Base-by-base conservation (phyloP, 2,329 filamentous ascomycete genomes). In the Colletotrichum lindemuthianum region DNA sequence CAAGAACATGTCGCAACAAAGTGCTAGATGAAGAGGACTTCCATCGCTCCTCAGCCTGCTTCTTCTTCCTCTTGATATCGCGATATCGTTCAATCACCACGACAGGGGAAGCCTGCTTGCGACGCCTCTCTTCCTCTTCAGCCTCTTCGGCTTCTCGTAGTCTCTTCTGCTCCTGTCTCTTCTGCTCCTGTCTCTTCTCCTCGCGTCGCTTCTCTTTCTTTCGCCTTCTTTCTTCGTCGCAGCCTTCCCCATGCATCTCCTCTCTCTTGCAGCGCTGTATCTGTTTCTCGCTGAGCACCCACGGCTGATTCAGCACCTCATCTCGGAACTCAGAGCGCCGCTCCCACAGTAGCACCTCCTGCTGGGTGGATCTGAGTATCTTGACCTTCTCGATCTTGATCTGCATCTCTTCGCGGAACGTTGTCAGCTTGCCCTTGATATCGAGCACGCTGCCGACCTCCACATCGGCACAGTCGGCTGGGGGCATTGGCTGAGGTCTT, bases 291-390 rank as follows among this genome's bases (percentile, higher is more conserved):
- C 77, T 79, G 36, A 90, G 69, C n/a, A 81, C 71, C 88, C 88
- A 90, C 0, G 86, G 82, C 60, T 73, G 75, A 3, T 74, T 73
- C 12, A 90, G 76, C 6, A 87, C 77, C 4, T 85, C 79, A 39
- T 70, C 71, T 40, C 80, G 79, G 70, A 90, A 88, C 36, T 73
- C 74, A 15, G 73, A 68, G 48, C 82, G 77, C 74, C 86, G 86
- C 69, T 83, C 79, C 88, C 88, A 90, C 8, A 88, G 84, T 8
- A 71, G 73, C 4, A 89, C 77, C 72, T 91, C 88, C 39, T 84
- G 79, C 49, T 82, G 80, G 0, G 87, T 90, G 48, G 82, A 80
- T 32, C 71, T 72, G 4, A 90, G 60, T 0, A 78, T 68, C n/a
- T 73, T 70, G 60, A 86, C 74, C 69, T 83, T 86, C 49, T 83